Evolutionary conservation across 2,329 filamentous ascomycete species (phyloP), one percentile per base, ranked within the genome.

Genomic region (Fusarium avenaceum): DNA sequence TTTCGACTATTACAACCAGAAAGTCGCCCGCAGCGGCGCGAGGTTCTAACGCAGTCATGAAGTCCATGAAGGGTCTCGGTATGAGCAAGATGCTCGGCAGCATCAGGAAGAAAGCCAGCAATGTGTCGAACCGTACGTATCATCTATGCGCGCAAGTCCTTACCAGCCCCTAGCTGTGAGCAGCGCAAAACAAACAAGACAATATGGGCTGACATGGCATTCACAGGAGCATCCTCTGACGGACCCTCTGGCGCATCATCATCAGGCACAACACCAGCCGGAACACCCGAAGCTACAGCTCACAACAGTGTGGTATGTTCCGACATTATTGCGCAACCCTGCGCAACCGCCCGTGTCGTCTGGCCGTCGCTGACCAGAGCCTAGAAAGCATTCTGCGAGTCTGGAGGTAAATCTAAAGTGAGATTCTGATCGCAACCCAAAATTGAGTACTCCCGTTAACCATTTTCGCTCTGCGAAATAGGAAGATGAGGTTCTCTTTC

Each of bases 401-500:
- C 91, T 49, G 89, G 87, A 66, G 85, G 86, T 58, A 86, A 87
- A 75, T 81, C 83, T 69, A 79, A 85, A 72, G 85, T 88, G 84
- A 61, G 80, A 45, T 20, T 32, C 38, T 28, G 38, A 42, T 38
- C 22, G 26, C 39, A 35, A 17, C 35, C 24, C n/a, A 52, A 30
- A 22, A 42, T 33, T 38, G 38, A 50, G 13, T 24, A 24, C 24
- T 28, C 35, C 17, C 24, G 9, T 60, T 72, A 56, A 72, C 33
- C 6, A 22, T 7, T 15, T 47, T 43, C 45, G 24, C 50, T 48
- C 30, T 40, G 19, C 32, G n/a, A 59, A 57, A 58, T 78, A 93
- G 86, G 92, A 90, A 76, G 92, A 96, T 78, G 96, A 98, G 82
- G 94, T 97, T 67, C 89, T 97, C 62, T 93, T 94, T 76, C 90